Evolutionary conservation across 768 basidiomycete species (phyloP), one percentile per base, ranked within the genome.

Genomic region (Roridomyces roridus): DNA sequence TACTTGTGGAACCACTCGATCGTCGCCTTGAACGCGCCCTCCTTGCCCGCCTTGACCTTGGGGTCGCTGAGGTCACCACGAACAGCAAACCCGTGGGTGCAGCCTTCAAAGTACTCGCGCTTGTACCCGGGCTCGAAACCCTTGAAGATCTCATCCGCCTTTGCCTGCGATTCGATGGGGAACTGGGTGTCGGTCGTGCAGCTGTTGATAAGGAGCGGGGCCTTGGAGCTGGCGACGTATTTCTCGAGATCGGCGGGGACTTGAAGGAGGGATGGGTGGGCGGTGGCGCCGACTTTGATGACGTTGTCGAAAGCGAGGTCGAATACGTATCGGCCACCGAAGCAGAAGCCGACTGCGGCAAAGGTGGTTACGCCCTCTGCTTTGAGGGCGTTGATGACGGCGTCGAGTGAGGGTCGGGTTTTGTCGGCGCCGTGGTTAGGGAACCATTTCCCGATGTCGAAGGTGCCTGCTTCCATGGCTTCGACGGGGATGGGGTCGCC

Each of bases 401-500:
- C 15, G 31, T 34, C 31, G 31, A 34, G 31, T 3, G 31, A 15
- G 11, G 31, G 31, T 73, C 71, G 36, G 72, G 68, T 69, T 3
- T 54, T 17, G 14, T 36, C 34, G 10, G 46, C 17, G 17, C 34
- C 35, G 41, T 56, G 52, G 11, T 25, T 54, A 10, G 7, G 23
- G 18, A 62, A 53, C 56, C 55, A 55, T 15, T 28, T 31, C 12
- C 15, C 20, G 9, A 49, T 37, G 25, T 63, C 55, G 48, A 63
- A 61, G 39, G 20, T 48, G 41, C 70, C 72, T 7, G 73, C 68
- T 54, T 49, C 57, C 39, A 81, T 50, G 10, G 74, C 77, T 51
- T 73, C 70, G 4, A 68, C 41, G 9, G 79, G 74, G 34, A 77
- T 64, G 39, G 75, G 65, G 57, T 82, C 80, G 18, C 72, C 78